phyloP scores from a whole-genome alignment of 176 grass and related monocot species.

The Carex cristatella region DNA sequence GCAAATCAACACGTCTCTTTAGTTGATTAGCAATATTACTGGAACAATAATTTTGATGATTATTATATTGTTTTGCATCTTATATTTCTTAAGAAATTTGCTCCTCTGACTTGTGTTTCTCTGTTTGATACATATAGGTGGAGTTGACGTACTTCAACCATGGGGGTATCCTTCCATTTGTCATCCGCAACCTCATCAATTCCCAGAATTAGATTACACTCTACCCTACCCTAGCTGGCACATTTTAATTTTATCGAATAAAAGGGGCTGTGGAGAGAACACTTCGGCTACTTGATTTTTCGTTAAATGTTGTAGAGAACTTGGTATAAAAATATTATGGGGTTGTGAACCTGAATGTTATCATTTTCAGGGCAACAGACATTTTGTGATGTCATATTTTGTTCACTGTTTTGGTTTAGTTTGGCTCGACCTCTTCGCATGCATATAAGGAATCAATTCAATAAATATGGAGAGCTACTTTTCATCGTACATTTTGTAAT shows the following conservation, averaged over 20 bases:
- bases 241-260: background rate
- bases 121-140: slow-evolving; percentile 44
- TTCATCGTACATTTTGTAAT: background rate
- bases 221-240: background rate
- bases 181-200: slow-evolving; percentile 64
- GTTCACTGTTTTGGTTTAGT: background rate
- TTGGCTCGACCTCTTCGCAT: background rate
- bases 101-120: background rate
- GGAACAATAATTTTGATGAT: background rate
- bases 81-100: background rate
- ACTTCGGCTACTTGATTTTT: slow-evolving; percentile 15
- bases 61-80: background rate
- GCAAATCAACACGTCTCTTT: background rate
- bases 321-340: slow-evolving; percentile 4
- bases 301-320: slow-evolving; percentile 14
- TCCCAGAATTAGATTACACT: slow-evolving; percentile 38
- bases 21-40: background rate
- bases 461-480: slow-evolving; percentile 2
- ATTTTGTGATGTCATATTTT: slow-evolving; percentile 1
- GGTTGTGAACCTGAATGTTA: background rate
- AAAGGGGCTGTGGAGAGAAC: background rate
- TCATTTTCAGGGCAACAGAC: background rate
- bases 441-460: background rate
- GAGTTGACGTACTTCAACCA: slow-evolving; percentile 92
- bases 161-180: slow-evolving; percentile 85